Evolutionary conservation across 192 early-diverging fungal species (phyloP), one percentile per base, ranked within the genome.

Genomic region (Phlyctochytrium bullatum): DNA sequence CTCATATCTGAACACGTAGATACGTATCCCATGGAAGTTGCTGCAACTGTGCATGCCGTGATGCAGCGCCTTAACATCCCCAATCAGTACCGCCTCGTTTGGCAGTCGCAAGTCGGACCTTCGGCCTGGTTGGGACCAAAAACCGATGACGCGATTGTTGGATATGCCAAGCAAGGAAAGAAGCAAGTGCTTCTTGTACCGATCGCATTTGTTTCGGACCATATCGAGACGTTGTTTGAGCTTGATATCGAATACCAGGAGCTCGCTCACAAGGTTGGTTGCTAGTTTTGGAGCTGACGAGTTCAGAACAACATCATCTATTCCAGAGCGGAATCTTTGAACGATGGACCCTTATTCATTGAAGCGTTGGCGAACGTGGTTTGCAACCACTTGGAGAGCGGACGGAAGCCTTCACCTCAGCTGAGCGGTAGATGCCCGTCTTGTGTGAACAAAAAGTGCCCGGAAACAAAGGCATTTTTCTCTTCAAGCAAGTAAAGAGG

Each of bases 151-250:
- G 93, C 88, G 0, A 86, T 98, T 65, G 76, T 88, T 58, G 88
- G 88, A 12, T 86, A 91, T 71, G 94, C 84, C 20, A 81, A 88
- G 54, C 76, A 80, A 30, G 93, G 94, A 0, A 76, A 89, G 66
- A 92, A 88, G 36, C 88, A 96, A 70, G 66, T 95, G 28, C 77
- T 97, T 20, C 71, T 95, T 33, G 89, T 98, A 1, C 96, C 96
- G 0, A 90, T 98, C 71, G 94, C 96, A 0, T 98, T 98, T 59
- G 95, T 94, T 1, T 91, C 89, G 29, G 96, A 98, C 70, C 96
- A 98, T 72, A 91, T 98, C 52, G 96, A 98, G 73, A 98, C 96
- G 1, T 73, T 98, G 60, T 98, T 87, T 84, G 96, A 98, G 83
- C 80, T 98, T 56, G 96, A 98, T 76, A 67, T 93, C 23, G 96